Evolutionary conservation across 2,329 filamentous ascomycete genomes (phyloP).

Genomic region (Neonectria ditissima): DNA sequence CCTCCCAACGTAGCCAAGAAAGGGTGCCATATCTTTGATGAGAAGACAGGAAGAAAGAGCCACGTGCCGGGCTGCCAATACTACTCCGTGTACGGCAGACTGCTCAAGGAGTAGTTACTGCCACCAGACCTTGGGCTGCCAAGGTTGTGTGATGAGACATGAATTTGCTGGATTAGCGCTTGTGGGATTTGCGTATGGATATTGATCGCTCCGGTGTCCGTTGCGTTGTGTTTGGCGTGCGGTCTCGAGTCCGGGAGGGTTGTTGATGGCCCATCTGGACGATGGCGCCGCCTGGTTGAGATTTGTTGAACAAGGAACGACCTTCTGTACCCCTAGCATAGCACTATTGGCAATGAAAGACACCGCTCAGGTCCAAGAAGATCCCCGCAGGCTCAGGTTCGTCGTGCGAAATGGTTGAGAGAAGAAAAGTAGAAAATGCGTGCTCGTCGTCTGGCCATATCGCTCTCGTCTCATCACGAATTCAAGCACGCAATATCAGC

Average conservation of each 20-base stretch:
- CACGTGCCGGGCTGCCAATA: slow-evolving; percentile 79
- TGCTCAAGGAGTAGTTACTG: slow-evolving; percentile 53
- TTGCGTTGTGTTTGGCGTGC: slow-evolving; percentile 17
- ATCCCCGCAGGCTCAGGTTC: slow-evolving; percentile 34
- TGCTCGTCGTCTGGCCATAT: slow-evolving; percentile 18
- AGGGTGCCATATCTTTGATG: slow-evolving; percentile 86
- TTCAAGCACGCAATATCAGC: slow-evolving; percentile 7
- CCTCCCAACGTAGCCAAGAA: slow-evolving; percentile 88
- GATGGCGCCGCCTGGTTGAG: slow-evolving; percentile 14
- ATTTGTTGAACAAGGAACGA: neutral
- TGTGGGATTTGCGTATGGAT: slow-evolving; percentile 14
- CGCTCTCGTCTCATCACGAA: slow-evolving; percentile 9
- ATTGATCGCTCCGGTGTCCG: slow-evolving; percentile 21
- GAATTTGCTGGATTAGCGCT: slow-evolving; percentile 38
- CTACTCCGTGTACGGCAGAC: slow-evolving; percentile 72
- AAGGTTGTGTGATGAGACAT: slow-evolving; percentile 35
- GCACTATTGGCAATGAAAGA: slow-evolving; percentile 35
- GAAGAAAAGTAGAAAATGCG: slow-evolving; percentile 22
- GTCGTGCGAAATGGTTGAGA: slow-evolving; percentile 36
- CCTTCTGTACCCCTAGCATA: slow-evolving; percentile 25
- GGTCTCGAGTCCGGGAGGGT: neutral
- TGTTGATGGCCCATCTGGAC: slow-evolving; percentile 19
- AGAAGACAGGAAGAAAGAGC: slow-evolving; percentile 77
- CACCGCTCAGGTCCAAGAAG: slow-evolving; percentile 28
- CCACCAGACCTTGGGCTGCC: slow-evolving; percentile 9